Conservation (phyloP, 75 land plant genomes). For the Pinus taeda region DNA sequence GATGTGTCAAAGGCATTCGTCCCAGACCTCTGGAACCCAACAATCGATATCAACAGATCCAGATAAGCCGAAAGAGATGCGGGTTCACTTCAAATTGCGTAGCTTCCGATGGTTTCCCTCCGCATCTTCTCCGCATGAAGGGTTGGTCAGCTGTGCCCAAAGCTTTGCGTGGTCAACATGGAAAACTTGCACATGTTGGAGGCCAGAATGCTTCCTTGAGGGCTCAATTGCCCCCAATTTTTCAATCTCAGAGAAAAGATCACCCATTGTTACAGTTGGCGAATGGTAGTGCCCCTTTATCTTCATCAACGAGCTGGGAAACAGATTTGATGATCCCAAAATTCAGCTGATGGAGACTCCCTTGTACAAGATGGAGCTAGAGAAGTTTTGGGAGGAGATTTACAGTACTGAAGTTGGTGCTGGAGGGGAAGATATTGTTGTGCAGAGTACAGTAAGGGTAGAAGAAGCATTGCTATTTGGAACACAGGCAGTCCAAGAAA, state of each 20-base stretch:
- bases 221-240: neutral
- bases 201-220: neutral
- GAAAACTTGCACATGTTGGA: neutral
- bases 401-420: neutral
- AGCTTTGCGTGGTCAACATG: neutral
- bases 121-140: conserved; percentile 10
- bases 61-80: neutral
- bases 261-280: conserved; percentile 11
- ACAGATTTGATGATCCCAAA: too few species aligned
- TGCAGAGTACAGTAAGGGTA: neutral
- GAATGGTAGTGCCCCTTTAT: conserved; percentile 55
- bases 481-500: neutral
- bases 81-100: conserved; percentile 27
- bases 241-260: neutral
- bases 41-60: neutral
- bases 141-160: conserved; percentile 11
- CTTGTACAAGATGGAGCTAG: too few species aligned
- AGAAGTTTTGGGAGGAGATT: neutral
- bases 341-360: too few species aligned
- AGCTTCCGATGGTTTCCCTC: conserved; percentile 31
- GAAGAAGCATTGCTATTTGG: neutral
- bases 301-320: conserved; percentile 6
- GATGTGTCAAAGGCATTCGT: conserved; percentile 14
- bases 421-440: neutral
- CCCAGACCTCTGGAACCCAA: conserved; percentile 24